A percentile compares a stretch with the other conserved stretches of the same genome.
phyloP scores from a whole-genome alignment of 345 rosid genomes.

The Boechera retrofracta region DNA sequence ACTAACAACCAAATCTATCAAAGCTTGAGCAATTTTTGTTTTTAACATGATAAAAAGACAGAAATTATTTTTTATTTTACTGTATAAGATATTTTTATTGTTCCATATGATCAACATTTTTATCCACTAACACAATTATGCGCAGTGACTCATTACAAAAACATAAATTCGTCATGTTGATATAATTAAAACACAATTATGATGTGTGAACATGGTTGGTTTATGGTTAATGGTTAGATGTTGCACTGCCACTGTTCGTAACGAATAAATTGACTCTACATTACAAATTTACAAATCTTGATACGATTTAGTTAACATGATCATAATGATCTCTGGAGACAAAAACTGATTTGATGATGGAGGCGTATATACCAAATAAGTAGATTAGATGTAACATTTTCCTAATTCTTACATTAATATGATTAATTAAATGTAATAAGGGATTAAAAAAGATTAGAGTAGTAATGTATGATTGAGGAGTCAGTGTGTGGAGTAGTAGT shows the following conservation, averaged over 20 bases:
- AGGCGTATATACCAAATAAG: constrained; percentile 20
- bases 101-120: background rate
- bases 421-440: constrained; percentile 1
- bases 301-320: background rate
- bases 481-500: constrained; percentile 41
- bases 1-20: constrained; percentile 18
- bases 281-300: background rate
- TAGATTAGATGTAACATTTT: constrained; percentile 32
- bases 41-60: background rate
- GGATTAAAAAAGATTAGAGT: background rate
- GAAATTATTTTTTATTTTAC: background rate
- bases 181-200: constrained; percentile 7
- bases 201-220: constrained; percentile 16
- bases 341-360: constrained; percentile 16
- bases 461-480: constrained; percentile 42
- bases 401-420: background rate
- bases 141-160: constrained; percentile 14
- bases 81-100: background rate
- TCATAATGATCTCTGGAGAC: constrained; percentile 14
- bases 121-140: constrained; percentile 20
- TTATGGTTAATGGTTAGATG: constrained; percentile 16
- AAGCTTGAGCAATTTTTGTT: constrained; percentile 6
- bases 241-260: background rate
- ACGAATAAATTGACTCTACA: background rate
- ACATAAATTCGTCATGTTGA: background rate